These are phyloP conservation scores for Solanum medicagineum DNA, from an alignment of 257 asterid species.

Conservation along the genomic window DNA sequence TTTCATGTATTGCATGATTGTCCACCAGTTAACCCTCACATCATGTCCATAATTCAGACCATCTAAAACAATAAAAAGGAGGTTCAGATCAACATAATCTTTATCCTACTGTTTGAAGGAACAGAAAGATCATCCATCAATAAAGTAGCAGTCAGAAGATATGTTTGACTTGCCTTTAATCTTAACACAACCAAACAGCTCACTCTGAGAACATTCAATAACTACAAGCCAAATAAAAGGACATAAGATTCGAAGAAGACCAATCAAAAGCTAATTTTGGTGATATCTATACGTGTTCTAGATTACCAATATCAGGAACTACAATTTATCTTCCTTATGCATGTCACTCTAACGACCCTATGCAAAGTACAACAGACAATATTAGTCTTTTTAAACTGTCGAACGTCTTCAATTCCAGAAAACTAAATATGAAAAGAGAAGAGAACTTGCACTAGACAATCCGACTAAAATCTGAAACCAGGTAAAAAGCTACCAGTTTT, in stretches of 20 bases:
- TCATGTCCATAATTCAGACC: neutral
- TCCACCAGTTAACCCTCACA: neutral
- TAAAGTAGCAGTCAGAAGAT: neutral
- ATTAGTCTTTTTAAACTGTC: neutral
- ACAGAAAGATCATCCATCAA: neutral
- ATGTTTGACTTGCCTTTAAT: neutral
- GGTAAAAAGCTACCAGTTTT: neutral
- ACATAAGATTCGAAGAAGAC: neutral
- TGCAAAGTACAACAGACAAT: neutral
- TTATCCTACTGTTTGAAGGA: neutral
- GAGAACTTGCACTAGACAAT: neutral
- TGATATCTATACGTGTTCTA: neutral
- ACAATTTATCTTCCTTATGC: neutral
- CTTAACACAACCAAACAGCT: neutral
- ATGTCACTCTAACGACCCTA: neutral
- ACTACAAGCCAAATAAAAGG: neutral
- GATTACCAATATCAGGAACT: neutral
- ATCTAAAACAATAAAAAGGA: neutral
- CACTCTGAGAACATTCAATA: neutral
- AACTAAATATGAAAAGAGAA: neutral
- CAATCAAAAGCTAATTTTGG: neutral
- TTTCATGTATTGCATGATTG: neutral
- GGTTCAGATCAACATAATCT: neutral
- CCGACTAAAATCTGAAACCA: neutral
- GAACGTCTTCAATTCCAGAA: neutral